Base-by-base conservation (phyloP, 805 yeast species). In the Hermanozyma aechmeae region DNA sequence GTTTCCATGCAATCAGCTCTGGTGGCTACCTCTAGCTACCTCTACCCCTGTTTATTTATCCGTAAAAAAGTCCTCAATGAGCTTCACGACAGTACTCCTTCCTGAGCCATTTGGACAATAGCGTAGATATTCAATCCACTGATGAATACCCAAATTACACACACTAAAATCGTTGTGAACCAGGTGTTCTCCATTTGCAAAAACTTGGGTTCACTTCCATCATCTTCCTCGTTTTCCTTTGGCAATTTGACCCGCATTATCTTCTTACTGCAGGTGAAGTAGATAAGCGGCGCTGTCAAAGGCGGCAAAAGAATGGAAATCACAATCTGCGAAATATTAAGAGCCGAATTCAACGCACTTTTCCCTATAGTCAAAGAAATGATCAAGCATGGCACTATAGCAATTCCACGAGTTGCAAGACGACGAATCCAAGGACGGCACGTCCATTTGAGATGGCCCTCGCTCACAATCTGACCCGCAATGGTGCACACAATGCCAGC, bases 401-500 rank as follows among this genome's bases (percentile, higher is more conserved):
- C 76, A 24, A 87, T 77, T 5, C 71, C 56, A 46, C 96, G 68
- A 0, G 96, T 87, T 8, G 76, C 63, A 7, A 87, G 48, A 39
- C 96, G 65, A 48, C 96, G 68, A 28, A 78, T 45, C 82, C 94
- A 79, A 3, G 96, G 96, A 36, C 65, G 68, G 24, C 83, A 40
- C 2, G 70, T 73, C 95, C 96, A 86, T 30, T 76, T 70, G 23
- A 87, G 60, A 46, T 83, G 89, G 1, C 96, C 96, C 51, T 87
- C 96, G 41, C 85, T 73, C 2, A 87, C 95, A 42, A 87, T 76
- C 53, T 87, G 94, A 7, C 96, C 96, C 0, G 94, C 84, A 58
- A 87, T 79, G 0, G 96, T 87, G 51, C 96, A 86, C 2, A 86
- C 87, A 24, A 87, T 75, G 27, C 96, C 95, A 0, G 96, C 95